Evolutionary conservation across 768 basidiomycete species (phyloP).

Genomic region (Mycena rosella): DNA sequence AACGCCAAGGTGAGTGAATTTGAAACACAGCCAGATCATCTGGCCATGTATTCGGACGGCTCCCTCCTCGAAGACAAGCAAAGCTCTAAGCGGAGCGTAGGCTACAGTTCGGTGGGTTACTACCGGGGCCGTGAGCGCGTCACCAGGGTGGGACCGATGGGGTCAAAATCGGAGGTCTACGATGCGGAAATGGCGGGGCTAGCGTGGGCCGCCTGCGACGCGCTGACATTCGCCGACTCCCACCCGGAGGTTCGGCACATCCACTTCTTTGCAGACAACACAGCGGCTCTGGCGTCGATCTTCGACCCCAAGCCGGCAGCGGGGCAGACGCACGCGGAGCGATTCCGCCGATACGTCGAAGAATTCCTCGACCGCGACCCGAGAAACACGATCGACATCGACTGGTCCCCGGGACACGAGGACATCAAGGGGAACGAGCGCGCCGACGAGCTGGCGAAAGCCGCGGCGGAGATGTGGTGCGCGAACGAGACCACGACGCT

Average conservation of each 20-base stretch:
- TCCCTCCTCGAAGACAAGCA: not conserved
- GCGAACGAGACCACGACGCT: constrained; percentile 16
- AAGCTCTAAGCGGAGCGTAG: not conserved
- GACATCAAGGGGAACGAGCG: constrained; percentile 31
- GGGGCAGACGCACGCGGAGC: constrained; percentile 9
- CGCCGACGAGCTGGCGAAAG: constrained; percentile 30
- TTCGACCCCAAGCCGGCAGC: constrained; percentile 9
- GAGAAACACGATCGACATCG: constrained; percentile 24
- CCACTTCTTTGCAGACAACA: constrained; percentile 2
- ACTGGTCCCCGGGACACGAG: constrained; percentile 31
- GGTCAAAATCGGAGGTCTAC: not conserved
- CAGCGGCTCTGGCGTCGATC: constrained; percentile 6
- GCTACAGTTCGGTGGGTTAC: not conserved
- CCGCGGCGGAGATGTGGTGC: constrained; percentile 17
- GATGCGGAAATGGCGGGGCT: not conserved
- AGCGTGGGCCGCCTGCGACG: not conserved
- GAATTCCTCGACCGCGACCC: constrained; percentile 14
- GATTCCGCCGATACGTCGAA: constrained; percentile 8
- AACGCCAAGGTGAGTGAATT: not conserved
- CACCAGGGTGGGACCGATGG: not conserved
- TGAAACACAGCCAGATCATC: not conserved
- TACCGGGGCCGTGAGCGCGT: not conserved
- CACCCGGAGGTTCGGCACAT: not conserved
- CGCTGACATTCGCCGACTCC: not conserved
- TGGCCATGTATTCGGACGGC: not conserved